Percentiles rank a stretch among this genome's conserved stretches.
Evolutionary conservation across 768 basidiomycete species (phyloP).

Genomic region (Lanmaoa rubissima): DNA sequence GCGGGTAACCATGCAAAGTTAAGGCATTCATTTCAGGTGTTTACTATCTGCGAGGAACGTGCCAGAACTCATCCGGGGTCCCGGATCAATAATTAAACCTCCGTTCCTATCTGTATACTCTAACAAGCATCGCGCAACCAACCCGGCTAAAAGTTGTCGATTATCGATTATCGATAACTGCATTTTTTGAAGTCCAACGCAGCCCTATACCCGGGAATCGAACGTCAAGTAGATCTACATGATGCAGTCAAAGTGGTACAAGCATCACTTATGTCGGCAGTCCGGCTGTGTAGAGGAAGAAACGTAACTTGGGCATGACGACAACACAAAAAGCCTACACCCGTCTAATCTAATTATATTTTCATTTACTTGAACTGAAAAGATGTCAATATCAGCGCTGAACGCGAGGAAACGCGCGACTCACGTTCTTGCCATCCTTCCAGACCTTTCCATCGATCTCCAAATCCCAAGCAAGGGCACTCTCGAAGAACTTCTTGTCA

Average conservation of each 20-base stretch:
- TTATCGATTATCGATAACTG: not conserved
- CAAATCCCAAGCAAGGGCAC: constrained; percentile 91
- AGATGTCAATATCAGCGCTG: not conserved
- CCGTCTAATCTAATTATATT: constrained; percentile 17
- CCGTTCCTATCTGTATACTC: too few species aligned
- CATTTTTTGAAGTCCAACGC: not conserved
- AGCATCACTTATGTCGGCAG: not conserved
- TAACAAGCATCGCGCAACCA: too few species aligned
- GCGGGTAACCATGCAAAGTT: too few species aligned
- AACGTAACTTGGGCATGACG: constrained; percentile 2
- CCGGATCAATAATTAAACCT: not conserved
- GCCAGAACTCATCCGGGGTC: not conserved
- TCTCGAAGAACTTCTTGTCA: constrained; percentile 91
- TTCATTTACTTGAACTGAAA: constrained; percentile 24
- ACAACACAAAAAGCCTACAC: constrained; percentile 23
- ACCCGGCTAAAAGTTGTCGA: not conserved
- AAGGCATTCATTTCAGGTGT: too few species aligned
- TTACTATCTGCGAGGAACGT: too few species aligned
- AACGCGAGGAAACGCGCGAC: constrained; percentile 32
- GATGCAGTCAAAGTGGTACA: not conserved
- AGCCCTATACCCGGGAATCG: not conserved
- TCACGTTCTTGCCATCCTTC: constrained; percentile 87
- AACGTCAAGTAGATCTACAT: not conserved
- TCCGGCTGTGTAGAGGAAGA: not conserved
- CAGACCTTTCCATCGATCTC: constrained; percentile 86